These are phyloP conservation scores for Termitomyces sp. DNA, from an alignment of 768 basidiomycete species.

Conservation along the genomic window DNA sequence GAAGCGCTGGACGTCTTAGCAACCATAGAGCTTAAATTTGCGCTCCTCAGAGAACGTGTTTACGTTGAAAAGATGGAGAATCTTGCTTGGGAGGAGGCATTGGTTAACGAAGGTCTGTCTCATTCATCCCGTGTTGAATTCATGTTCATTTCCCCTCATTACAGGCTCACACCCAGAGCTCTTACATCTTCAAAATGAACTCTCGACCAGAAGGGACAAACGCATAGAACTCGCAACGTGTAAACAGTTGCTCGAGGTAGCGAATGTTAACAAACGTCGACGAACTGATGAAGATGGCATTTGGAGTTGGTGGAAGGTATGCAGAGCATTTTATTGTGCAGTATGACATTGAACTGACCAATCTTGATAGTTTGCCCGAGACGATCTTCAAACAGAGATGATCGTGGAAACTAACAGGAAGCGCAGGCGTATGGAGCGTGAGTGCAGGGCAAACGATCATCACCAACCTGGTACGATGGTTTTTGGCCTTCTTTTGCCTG, in stretches of 20 bases:
- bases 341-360: constrained; percentile 7
- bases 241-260: constrained; percentile 67
- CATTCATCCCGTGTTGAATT: constrained; percentile 6
- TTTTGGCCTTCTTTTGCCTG: not conserved
- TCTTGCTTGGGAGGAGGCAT: constrained; percentile 82
- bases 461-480: constrained; percentile 62
- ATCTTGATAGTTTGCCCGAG: constrained; percentile 58
- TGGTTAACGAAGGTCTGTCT: constrained; percentile 72
- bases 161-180: constrained; percentile 86
- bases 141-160: constrained; percentile 2
- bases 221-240: constrained; percentile 78
- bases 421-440: constrained; percentile 79
- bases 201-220: constrained; percentile 76
- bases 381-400: constrained; percentile 83
- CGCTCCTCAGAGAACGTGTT: constrained; percentile 77
- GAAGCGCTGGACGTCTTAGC: constrained; percentile 89
- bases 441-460: constrained; percentile 76
- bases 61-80: constrained; percentile 96
- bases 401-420: constrained; percentile 89
- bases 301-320: constrained; percentile 92
- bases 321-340: constrained; percentile 15
- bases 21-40: constrained; percentile 91
- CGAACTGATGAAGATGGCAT: constrained; percentile 71
- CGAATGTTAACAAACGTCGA: constrained; percentile 58
- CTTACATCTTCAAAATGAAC: constrained; percentile 74